phyloP scores from a whole-genome alignment of 2,329 filamentous ascomycete genomes.

The Hypoxylon sp. region DNA sequence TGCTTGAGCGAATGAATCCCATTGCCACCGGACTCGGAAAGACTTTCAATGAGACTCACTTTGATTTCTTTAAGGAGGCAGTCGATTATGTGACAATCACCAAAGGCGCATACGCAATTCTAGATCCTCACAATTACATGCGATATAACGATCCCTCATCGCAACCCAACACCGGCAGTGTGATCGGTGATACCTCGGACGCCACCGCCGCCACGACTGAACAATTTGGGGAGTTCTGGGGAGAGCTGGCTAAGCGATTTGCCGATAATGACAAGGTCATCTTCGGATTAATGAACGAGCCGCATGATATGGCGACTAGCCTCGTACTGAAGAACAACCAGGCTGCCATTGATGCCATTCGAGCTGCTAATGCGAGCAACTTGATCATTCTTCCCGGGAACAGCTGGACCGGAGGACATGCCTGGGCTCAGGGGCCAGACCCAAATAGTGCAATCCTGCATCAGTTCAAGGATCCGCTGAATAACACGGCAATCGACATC shows the following conservation, averaged over 20 bases:
- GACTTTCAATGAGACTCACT: slow-evolving; percentile 67
- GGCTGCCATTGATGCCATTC: slow-evolving; percentile 63
- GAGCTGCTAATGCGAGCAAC: slow-evolving; percentile 60
- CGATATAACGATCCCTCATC: slow-evolving; percentile 66
- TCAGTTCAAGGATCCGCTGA: slow-evolving; percentile 61
- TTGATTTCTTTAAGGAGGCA: slow-evolving; percentile 60
- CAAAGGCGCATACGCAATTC: slow-evolving; percentile 62
- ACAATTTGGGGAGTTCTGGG: slow-evolving; percentile 65
- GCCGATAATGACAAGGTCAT: slow-evolving; percentile 63
- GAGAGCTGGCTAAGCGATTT: slow-evolving; percentile 63
- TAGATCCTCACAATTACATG: slow-evolving; percentile 70
- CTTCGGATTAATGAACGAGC: slow-evolving; percentile 67
- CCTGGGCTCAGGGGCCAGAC: slow-evolving; percentile 60
- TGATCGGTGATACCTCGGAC: slow-evolving; percentile 65
- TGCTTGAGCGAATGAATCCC: slow-evolving; percentile 67
- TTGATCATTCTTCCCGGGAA: slow-evolving; percentile 66
- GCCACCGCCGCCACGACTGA: slow-evolving; percentile 61
- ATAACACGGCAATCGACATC: slow-evolving; percentile 66
- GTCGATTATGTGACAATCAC: slow-evolving; percentile 66
- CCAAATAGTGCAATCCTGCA: slow-evolving; percentile 58
- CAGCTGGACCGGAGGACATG: slow-evolving; percentile 64
- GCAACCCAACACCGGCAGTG: slow-evolving; percentile 63
- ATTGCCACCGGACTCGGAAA: slow-evolving; percentile 61
- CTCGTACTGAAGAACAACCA: slow-evolving; percentile 64
- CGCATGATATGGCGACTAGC: slow-evolving; percentile 64